Percentiles rank a stretch among this genome's conserved stretches.
Conservation (phyloP, 768 basidiomycete species). For the Lentinula detonsa region DNA sequence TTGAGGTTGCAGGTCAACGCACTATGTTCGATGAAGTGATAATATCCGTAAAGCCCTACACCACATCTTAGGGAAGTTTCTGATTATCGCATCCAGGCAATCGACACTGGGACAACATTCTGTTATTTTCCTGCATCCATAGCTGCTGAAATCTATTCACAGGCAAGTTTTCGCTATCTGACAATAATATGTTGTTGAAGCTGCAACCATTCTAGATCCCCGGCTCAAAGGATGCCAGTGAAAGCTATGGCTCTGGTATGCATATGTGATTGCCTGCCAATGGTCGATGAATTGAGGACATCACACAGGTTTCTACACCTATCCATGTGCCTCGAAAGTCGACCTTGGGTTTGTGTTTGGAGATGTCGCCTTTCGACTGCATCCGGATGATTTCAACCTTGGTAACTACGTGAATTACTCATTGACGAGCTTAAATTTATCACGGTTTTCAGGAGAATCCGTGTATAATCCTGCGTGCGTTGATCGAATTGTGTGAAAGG, state of each 20-base stretch:
- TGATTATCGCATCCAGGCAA: constrained; percentile 31
- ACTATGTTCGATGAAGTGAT: constrained; percentile 14
- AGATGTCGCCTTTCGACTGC: constrained; percentile 32
- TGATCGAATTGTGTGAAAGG: not conserved
- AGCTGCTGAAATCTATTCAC: constrained; percentile 39
- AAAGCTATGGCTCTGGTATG: not conserved
- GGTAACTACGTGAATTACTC: constrained; percentile 21
- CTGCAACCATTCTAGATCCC: constrained; percentile 36
- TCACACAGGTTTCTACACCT: constrained; percentile 43
- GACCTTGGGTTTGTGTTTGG: constrained; percentile 40
- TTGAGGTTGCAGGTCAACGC: constrained; percentile 27
- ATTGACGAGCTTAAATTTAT: not conserved
- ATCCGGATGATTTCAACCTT: constrained; percentile 49
- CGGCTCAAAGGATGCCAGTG: constrained; percentile 29
- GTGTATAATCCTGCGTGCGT: not conserved
- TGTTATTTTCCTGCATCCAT: constrained; percentile 48
- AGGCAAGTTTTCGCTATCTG: constrained; percentile 19
- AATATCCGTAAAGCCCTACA: constrained; percentile 30
- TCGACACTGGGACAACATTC: constrained; percentile 65
- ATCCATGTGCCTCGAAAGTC: constrained; percentile 37
- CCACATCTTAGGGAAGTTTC: not conserved
- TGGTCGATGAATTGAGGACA: not conserved
- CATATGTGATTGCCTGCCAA: not conserved
- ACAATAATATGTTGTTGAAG: not conserved
- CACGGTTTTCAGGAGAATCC: not conserved